Evolutionary conservation across 495 filamentous ascomycete genomes (phyloP).

Genomic region (Penicillium steckii): DNA sequence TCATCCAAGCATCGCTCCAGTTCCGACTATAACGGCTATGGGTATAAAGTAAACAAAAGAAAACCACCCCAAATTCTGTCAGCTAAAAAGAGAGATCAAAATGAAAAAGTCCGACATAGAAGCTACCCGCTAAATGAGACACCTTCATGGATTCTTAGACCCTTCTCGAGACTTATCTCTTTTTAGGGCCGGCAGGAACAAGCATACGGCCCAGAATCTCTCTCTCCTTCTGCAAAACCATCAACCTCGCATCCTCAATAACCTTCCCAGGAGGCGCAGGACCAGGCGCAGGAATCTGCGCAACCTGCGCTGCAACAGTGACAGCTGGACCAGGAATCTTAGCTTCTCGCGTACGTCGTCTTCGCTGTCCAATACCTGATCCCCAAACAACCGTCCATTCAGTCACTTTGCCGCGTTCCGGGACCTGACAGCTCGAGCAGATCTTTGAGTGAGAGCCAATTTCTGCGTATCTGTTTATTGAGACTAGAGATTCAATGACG

Average conservation of each 20-base stretch:
- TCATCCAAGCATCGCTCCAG: no score
- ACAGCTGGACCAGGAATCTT: slow-evolving; percentile 24
- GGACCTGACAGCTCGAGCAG: slow-evolving; percentile 36
- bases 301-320: slow-evolving; percentile 17
- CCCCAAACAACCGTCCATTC: slow-evolving; percentile 50
- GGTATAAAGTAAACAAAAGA: no score
- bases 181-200: slow-evolving; percentile 26
- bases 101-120: no score
- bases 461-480: slow-evolving; percentile 27
- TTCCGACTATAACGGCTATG: no score
- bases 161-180: slow-evolving; percentile 33
- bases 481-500: slow-evolving; percentile 34
- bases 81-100: no score
- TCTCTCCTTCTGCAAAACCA: slow-evolving; percentile 45
- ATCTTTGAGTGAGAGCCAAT: slow-evolving; percentile 44
- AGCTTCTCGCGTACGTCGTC: slow-evolving; percentile 27
- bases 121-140: no score
- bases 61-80: no score
- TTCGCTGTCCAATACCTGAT: slow-evolving; percentile 32
- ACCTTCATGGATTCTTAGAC: no score
- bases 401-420: slow-evolving; percentile 20
- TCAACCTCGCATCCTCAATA: slow-evolving; percentile 47
- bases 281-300: slow-evolving; percentile 19
- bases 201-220: slow-evolving; percentile 41
- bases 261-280: slow-evolving; percentile 32